Evolutionary conservation across 495 filamentous ascomycete genomes (phyloP), one percentile per base, ranked within the genome.

Genomic region (Lophium mytilinum): DNA sequence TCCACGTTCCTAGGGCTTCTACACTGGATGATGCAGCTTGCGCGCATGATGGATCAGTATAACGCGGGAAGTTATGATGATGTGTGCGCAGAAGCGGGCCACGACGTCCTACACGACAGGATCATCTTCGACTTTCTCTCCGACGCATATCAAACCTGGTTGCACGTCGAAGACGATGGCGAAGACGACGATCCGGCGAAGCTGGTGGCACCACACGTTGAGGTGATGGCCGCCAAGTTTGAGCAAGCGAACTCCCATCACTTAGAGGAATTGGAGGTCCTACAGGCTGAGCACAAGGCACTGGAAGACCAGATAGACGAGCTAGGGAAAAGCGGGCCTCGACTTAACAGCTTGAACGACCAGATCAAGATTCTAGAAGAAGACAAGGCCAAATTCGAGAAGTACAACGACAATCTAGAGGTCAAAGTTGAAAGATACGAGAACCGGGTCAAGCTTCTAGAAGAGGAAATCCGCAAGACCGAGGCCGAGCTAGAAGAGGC

Each of bases 1-100:
- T 84, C 86, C 30, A 88, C 87, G 0, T 95, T 97, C 67, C 75
- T 99, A 21, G 94, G 90, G 0, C 77, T 97, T 72, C 77, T 99
- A 47, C 92, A 99, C 71, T 99, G 93, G 93, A 86, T 99, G 82
- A 94, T 99, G 91, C 90, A 96, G 70, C 74, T 97, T 46, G 88
- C 90, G 11, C 80, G 86, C 52, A 95, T 95, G 83, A 83, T 96
- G 72, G 89, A 97, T 53, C 72, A 83, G 9, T 96, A 86, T 66
- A 71, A 78, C 3, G 58, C 71, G 19, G 83, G 89, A 36, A 81
- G 84, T 43, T 97, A 94, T 68, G 90, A 96, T 58, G 86, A 95
- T 43, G 90, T 90, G 0, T 95, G 90, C 63, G 80, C 81, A 14
- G 90, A 95, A 62, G 84, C 80, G 46, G 94, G 93, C 18, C 80